Conservation (phyloP, 2,329 filamentous ascomycete species). For the Penicillium sp. region DNA sequence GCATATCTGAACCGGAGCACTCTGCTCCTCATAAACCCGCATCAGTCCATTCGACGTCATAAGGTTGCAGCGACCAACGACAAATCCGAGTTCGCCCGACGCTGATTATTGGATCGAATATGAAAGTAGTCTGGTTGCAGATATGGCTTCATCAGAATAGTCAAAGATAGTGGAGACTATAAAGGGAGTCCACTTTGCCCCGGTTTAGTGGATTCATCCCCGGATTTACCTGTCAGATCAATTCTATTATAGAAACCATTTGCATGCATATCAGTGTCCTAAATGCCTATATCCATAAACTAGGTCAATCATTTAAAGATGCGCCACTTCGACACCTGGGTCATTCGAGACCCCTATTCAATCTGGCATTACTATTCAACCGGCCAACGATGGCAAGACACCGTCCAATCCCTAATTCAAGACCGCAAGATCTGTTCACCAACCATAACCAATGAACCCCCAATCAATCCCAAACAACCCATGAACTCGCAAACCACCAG, state of each 20-base stretch:
- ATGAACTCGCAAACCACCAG: conserved; percentile 21
- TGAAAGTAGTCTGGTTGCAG: neutral
- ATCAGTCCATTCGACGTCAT: conserved; percentile 27
- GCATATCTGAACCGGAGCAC: conserved; percentile 15
- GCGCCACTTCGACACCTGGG: conserved; percentile 42
- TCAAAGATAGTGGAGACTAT: neutral
- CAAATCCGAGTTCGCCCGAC: conserved; percentile 14
- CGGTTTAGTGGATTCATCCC: neutral
- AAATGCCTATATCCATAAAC: neutral
- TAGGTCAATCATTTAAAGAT: conserved; percentile 15
- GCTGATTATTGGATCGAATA: conserved; percentile 1
- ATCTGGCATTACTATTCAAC: conserved; percentile 42
- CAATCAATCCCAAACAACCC: conserved; percentile 14
- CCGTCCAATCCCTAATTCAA: conserved; percentile 36
- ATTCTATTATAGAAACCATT: neutral
- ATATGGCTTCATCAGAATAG: neutral
- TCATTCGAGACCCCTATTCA: conserved; percentile 41
- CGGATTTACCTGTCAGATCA: neutral
- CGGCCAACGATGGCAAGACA: conserved; percentile 37
- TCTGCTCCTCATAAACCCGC: conserved; percentile 14
- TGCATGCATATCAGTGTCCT: neutral
- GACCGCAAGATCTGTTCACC: conserved; percentile 38
- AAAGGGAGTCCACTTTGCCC: neutral
- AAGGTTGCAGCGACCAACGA: conserved; percentile 20
- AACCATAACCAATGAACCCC: neutral